Evolutionary conservation across 805 yeast genomes (phyloP).

Genomic region (Cyberlindnera misumaiensis): DNA sequence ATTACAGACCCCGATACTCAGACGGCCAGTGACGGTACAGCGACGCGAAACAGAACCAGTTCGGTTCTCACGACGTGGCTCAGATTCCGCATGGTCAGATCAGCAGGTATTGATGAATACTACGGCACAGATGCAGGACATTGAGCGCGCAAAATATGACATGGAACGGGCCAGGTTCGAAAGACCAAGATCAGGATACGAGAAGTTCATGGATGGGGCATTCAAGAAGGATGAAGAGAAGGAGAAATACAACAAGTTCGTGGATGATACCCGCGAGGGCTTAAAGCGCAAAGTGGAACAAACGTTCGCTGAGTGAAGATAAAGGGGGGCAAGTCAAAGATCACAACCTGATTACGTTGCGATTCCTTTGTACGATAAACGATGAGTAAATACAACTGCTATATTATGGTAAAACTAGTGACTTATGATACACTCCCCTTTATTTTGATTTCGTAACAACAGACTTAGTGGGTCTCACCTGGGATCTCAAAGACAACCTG

Average conservation of each 20-base stretch:
- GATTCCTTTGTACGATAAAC: neutral
- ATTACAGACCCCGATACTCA: neutral
- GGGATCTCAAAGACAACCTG: conserved; percentile 97
- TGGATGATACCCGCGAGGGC: conserved; percentile 10
- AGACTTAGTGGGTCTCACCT: conserved; percentile 39
- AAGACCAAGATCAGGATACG: conserved; percentile 8
- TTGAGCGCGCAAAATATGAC: conserved; percentile 12
- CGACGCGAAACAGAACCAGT: conserved; percentile 8
- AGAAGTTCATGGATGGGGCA: conserved; percentile 19
- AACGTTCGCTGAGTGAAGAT: neutral
- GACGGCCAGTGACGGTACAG: neutral
- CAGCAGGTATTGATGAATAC: conserved; percentile 11
- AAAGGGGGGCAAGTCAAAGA: too few species aligned
- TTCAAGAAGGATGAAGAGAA: conserved; percentile 11
- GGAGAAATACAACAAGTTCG: conserved; percentile 13
- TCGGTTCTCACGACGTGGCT: too few species aligned
- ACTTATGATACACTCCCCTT: conserved; percentile 2
- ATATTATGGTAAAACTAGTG: too few species aligned
- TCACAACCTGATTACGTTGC: too few species aligned
- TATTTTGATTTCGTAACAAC: neutral
- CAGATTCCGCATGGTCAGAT: conserved; percentile 2
- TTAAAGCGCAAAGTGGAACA: conserved; percentile 3
- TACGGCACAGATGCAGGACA: conserved; percentile 15
- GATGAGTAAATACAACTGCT: neutral
- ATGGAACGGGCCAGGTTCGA: neutral